Evolutionary conservation across 1,284 basidiomycete species (phyloP), one percentile per base, ranked within the genome.

Genomic region (Pholiota adiposa): DNA sequence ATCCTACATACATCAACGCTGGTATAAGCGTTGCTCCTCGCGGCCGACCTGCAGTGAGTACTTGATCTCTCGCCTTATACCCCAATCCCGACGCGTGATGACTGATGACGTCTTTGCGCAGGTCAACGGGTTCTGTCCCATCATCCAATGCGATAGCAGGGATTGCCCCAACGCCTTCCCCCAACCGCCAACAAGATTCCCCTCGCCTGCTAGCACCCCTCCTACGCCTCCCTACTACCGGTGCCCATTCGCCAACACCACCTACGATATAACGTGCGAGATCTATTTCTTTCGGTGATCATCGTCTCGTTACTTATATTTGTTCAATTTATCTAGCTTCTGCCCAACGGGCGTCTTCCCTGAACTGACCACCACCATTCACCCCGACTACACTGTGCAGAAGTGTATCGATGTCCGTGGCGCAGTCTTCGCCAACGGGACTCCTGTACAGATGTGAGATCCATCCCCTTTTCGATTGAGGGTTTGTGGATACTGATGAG

Each of bases 361-460:
- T n/a, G 31, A 41, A 9, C 56, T 50, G 14, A 60, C 56, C 16
- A 55, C 57, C 8, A 41, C 62, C 12, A 62, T 75, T 16, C 70
- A 73, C 56, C 71, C 73, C 2, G 65, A 72, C 43, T 61, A 58
- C 21, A 44, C 19, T 8, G 56, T 23, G 34, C 21, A 63, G 14
- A 75, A 74, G 56, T 77, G 75, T 54, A 62, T 77, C 9, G 75
- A 77, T 21, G 75, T 77, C 27, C 70, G 70, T n/a, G 74, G 73
- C 8, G 70, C 63, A 2, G 61, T 67, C 7, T 68, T 68, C 38
- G 67, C 63, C 2, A 71, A 75, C 55, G 74, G 73, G 16, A 75
- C 71, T 1, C 71, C 73, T 2, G 75, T 76, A 4, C 72, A 75
- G 51, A 72, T 75, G 73, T 75, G 46, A 34, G 23, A 2, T 46